Evolutionary conservation across 495 filamentous ascomycete species (phyloP).

Genomic region (Geopyxis carbonaria): DNA sequence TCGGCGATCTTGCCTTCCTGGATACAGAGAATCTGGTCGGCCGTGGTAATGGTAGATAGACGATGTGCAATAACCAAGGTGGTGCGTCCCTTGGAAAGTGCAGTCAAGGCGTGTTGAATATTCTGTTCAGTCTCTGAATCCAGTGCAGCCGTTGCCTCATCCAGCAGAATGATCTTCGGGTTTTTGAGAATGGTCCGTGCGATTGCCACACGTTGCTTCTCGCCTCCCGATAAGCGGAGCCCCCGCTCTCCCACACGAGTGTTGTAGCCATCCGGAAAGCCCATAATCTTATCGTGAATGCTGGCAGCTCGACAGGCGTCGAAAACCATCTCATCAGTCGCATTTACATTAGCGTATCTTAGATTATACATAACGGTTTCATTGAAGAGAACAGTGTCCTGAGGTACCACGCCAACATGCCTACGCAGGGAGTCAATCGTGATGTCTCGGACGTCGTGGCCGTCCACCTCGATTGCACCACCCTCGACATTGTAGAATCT

Average conservation of each 20-base stretch:
- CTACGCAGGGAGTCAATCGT: constrained; percentile 85
- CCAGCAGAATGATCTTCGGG: constrained; percentile 85
- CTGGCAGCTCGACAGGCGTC: constrained; percentile 81
- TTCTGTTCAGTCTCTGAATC: constrained; percentile 94
- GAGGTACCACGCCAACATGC: constrained; percentile 88
- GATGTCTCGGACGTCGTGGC: constrained; percentile 62
- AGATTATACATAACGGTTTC: constrained; percentile 95
- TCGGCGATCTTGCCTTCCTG: constrained; percentile 71
- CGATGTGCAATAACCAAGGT: constrained; percentile 76
- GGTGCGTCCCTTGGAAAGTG: constrained; percentile 66
- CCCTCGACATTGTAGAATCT: constrained; percentile 73
- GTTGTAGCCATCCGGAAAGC: constrained; percentile 79
- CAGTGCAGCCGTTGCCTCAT: constrained; percentile 89
- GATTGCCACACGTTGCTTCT: constrained; percentile 95
- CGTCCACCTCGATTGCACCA: constrained; percentile 70
- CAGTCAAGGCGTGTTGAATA: constrained; percentile 72
- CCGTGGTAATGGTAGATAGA: constrained; percentile 81
- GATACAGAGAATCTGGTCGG: constrained; percentile 89
- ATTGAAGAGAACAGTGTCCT: constrained; percentile 94
- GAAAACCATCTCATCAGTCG: constrained; percentile 71
- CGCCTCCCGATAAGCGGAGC: constrained; percentile 77
- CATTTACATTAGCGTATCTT: constrained; percentile 76
- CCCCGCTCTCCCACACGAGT: constrained; percentile 93
- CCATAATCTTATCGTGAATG: constrained; percentile 89
- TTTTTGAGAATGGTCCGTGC: constrained; percentile 92